phyloP scores from a whole-genome alignment of 192 early-diverging fungal species.

The Coemansia sp. region DNA sequence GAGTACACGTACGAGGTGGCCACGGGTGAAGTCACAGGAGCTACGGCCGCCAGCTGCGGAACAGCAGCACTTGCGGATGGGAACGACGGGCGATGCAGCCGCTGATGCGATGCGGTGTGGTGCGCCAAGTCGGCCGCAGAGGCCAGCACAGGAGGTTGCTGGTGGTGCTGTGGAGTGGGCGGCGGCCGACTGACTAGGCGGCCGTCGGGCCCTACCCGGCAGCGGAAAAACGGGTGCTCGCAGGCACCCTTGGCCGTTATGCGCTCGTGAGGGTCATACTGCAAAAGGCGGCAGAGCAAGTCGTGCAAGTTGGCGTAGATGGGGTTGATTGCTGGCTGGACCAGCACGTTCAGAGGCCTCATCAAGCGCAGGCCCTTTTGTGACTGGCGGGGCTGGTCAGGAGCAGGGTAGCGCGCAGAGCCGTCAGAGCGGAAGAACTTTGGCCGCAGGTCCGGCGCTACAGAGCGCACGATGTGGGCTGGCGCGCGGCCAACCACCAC shows the following conservation, averaged over 20 bases:
- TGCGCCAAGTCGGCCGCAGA: constrained; percentile 12
- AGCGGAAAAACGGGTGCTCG: constrained; percentile 79
- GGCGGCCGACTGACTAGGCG: constrained; percentile 25
- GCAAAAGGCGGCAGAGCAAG: constrained; percentile 69
- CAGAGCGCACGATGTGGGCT: constrained; percentile 56
- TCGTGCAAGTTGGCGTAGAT: constrained; percentile 61
- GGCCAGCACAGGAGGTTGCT: neutral
- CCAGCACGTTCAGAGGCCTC: constrained; percentile 47
- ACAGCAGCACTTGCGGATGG: constrained; percentile 8
- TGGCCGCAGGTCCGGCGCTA: constrained; percentile 31
- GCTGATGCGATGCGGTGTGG: constrained; percentile 14
- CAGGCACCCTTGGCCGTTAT: constrained; percentile 83
- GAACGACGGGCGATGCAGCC: constrained; percentile 27
- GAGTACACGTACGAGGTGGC: constrained; percentile 11
- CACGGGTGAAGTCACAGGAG: neutral
- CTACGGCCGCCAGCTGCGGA: constrained; percentile 10
- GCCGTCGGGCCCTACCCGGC: constrained; percentile 51
- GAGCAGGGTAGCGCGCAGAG: constrained; percentile 34
- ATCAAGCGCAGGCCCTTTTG: constrained; percentile 42
- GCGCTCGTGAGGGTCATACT: constrained; percentile 74
- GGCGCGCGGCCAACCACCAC: constrained; percentile 78
- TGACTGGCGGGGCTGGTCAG: constrained; percentile 39
- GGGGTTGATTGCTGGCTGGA: constrained; percentile 45
- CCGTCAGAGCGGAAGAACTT: constrained; percentile 43
- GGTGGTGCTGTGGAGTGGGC: constrained; percentile 5